Base-by-base conservation (phyloP, 495 filamentous ascomycete genomes). In the Neurospora sp. region DNA sequence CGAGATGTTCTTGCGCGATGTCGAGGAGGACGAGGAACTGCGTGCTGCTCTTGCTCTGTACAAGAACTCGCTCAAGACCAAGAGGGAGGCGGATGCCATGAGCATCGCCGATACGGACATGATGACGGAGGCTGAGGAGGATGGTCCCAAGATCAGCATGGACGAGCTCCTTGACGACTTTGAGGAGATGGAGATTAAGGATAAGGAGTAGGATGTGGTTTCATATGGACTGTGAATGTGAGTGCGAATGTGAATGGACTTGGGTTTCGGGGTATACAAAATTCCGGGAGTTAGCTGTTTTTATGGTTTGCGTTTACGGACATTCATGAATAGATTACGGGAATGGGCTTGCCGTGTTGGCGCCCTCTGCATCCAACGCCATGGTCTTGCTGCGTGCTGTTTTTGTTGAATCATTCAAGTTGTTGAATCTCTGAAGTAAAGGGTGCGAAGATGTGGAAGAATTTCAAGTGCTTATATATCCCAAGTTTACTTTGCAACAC, bases 1-100 rank as follows among this genome's bases (percentile, higher is more conserved):
- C 80, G 96, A 99, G 86, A 90, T 93, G 90, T 99, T 99, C 89
- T 84, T 99, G 84, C 89, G 93, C 49, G 96, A 98, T 82, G 92
- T 99, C 12, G 96, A 99, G 82, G 94, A 97, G 80, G 96, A 99
- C 80, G 86, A 90, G 46, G 96, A 99, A 77, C 85, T 99, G 70
- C 87, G 95, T 38, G 84, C 88, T 70, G 94, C 93, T 5, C 81
- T 98, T 78, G 91, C 92, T 72, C 77, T 99, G 77, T 99, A 97
- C 83, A 97, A 97, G 86, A 83, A 83, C 72, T 79, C 82, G 66
- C 80, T 81, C 74, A 78, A 81, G 75, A 81, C 76, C 66, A 79
- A 81, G 77, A 77, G 76, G 70, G 81, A 83, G 73, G 74, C 76
- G 4, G 87, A 88, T 72, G 86, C 84, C 75, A 87, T 86, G 82